These are phyloP conservation scores for Orychophragmus violaceus DNA, from an alignment of 345 rosid species.

Conservation along the genomic window DNA sequence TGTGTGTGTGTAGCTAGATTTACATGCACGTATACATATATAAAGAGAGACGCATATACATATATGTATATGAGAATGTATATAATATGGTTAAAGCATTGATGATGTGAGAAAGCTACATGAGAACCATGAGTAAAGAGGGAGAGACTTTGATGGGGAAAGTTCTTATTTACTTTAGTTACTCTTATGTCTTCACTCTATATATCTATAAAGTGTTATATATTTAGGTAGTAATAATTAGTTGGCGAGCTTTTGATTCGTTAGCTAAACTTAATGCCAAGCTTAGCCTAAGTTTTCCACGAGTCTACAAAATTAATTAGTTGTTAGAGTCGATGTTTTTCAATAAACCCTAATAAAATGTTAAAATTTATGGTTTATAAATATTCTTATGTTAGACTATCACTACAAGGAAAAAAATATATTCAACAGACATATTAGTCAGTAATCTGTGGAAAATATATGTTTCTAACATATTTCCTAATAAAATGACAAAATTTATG, in stretches of 20 bases:
- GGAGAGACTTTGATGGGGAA: constrained; percentile 26
- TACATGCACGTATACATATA: constrained; percentile 14
- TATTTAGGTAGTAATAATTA: constrained; percentile 2
- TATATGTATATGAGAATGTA: neutral
- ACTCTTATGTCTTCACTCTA: constrained; percentile 18
- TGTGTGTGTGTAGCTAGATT: neutral
- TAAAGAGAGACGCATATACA: constrained; percentile 21
- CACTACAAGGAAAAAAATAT: no score
- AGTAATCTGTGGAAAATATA: no score
- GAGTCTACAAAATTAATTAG: constrained; percentile 24
- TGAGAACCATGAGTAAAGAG: constrained; percentile 30
- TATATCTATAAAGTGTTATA: neutral
- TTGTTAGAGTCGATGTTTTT: constrained; percentile 4
- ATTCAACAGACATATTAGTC: no score
- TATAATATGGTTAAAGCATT: constrained; percentile 29
- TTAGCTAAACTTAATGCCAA: constrained; percentile 22
- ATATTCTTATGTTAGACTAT: neutral
- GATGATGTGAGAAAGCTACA: constrained; percentile 29
- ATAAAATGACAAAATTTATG: constrained; percentile 7
- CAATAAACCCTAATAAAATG: neutral
- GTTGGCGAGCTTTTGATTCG: constrained; percentile 26
- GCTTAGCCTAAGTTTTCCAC: constrained; percentile 21
- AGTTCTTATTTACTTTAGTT: constrained; percentile 28
- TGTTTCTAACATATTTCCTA: no score
- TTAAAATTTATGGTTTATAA: neutral